Percentiles rank a stretch among this genome's conserved stretches.
phyloP scores from a whole-genome alignment of 2,329 filamentous ascomycete species.

The Fusarium vanettenii region DNA sequence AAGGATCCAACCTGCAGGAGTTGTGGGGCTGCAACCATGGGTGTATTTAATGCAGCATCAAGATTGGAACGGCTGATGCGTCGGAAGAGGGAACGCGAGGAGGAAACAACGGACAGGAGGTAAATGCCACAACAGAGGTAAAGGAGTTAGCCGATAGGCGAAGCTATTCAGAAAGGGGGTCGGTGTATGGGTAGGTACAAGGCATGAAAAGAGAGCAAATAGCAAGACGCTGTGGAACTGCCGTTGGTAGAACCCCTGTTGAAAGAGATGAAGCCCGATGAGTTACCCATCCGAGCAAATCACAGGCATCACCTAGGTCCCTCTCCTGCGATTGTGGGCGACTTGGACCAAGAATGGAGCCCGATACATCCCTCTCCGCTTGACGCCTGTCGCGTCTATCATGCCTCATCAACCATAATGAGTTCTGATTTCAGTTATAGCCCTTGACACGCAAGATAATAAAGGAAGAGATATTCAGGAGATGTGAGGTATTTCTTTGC shows the following conservation, averaged over 20 bases:
- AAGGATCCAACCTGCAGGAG: slow-evolving; percentile 87
- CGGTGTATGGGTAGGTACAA: neutral
- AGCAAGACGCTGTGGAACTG: neutral
- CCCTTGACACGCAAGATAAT: rapidly evolving
- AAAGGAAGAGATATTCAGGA: too few relatives aligned
- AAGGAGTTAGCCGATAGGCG: neutral
- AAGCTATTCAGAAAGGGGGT: neutral
- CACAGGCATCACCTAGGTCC: neutral
- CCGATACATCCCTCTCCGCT: neutral
- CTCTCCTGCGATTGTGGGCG: neutral
- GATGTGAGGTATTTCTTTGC: rapidly evolving
- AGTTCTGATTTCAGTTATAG: neutral
- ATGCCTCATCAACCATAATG: neutral
- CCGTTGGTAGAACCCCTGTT: neutral
- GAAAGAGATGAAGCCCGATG: neutral
- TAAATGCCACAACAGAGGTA: neutral
- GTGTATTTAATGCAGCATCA: slow-evolving; percentile 89
- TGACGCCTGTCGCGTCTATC: neutral
- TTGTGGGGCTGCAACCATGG: slow-evolving; percentile 84
- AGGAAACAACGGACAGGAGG: neutral
- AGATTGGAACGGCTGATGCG: slow-evolving; percentile 82
- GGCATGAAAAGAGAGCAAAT: neutral
- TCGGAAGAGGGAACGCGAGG: slow-evolving; percentile 60
- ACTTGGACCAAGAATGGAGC: neutral
- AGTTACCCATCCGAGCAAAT: neutral